Evolutionary conservation across 345 rosid species (phyloP).

Genomic region (Erucastrum elatum): DNA sequence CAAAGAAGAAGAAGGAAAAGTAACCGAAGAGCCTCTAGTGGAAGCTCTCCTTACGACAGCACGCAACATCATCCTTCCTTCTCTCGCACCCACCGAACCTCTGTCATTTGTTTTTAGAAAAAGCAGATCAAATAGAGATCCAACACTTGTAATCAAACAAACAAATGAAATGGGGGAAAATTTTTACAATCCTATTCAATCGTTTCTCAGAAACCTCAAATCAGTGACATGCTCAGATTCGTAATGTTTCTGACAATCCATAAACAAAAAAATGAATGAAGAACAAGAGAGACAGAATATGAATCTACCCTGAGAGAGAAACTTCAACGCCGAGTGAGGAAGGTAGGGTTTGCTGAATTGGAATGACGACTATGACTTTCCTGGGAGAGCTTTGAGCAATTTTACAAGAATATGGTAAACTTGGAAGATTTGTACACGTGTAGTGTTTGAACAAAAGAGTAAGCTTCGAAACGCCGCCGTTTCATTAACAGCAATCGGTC

Average conservation of each 20-base stretch:
- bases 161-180: neutral
- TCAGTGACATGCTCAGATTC: no score
- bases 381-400: slow-evolving; percentile 24
- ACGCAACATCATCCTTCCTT: slow-evolving; percentile 51
- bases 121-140: slow-evolving; percentile 25
- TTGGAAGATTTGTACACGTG: slow-evolving; percentile 33
- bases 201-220: no score
- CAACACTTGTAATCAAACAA: neutral
- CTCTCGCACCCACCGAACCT: slow-evolving; percentile 32
- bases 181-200: neutral
- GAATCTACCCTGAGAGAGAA: slow-evolving; percentile 27
- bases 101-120: neutral
- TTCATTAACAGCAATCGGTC: neutral
- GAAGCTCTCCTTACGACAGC: slow-evolving; percentile 46
- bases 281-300: neutral
- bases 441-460: no score
- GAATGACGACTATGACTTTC: slow-evolving; percentile 32
- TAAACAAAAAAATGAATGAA: neutral
- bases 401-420: slow-evolving; percentile 33
- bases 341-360: slow-evolving; percentile 38
- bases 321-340: slow-evolving; percentile 35
- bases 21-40: slow-evolving; percentile 51
- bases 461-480: neutral
- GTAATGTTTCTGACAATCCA: neutral
- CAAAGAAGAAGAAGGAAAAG: neutral